Base-by-base conservation (phyloP, 2,329 filamentous ascomycete species). In the Orbilia brochopaga region DNA sequence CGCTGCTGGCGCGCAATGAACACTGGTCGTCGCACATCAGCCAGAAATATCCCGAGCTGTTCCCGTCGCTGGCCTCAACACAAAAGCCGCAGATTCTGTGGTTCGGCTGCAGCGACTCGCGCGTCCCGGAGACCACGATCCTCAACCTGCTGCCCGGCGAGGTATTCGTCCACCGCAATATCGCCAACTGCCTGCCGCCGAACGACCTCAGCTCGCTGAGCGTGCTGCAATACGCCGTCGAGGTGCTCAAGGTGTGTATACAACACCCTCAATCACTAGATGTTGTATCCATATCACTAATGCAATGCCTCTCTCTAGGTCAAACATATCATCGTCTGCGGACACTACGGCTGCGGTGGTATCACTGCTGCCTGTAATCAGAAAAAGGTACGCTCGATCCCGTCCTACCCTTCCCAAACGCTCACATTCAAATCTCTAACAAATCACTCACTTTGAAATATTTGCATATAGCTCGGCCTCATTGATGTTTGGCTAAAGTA, bases 81-180 rank as follows among this genome's bases (percentile, higher is more conserved):
- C 77, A 78, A 65, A 69, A 76, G 61, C 83, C 83, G 2, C 80
- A 84, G 75, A 84, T 85, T 60, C 80, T 95, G 67, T 95, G 91
- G 91, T 85, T 95, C 75, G 91, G 91, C 69, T 96, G 91, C 81
- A 90, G 90, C 76, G 91, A 95, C 82, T 91, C 88, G 42, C 89
- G 91, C 74, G 88, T 90, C 75, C 91, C 91, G 1, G 91, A 94
- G 80, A 93, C 90, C 3, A 91, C 88, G 54, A 85, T 96, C 77
- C 85, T 92, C 27, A 88, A 89, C 77, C 84, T 91, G 67, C 84
- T 90, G 77, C 90, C 91, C 1, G 91, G 91, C 69, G 90, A 95
- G 76, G 87, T 95, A 75, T 95, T 95, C 79, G 89, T 91, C 58
- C 91, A 95, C 83, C 89, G 91, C 78, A 95, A 95, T 82, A 92